Percentiles rank a stretch among this genome's conserved stretches.
These are phyloP conservation scores for Rhododendron ferrugineum DNA, from an alignment of 148 eudicot genomes.

Conservation along the genomic window DNA sequence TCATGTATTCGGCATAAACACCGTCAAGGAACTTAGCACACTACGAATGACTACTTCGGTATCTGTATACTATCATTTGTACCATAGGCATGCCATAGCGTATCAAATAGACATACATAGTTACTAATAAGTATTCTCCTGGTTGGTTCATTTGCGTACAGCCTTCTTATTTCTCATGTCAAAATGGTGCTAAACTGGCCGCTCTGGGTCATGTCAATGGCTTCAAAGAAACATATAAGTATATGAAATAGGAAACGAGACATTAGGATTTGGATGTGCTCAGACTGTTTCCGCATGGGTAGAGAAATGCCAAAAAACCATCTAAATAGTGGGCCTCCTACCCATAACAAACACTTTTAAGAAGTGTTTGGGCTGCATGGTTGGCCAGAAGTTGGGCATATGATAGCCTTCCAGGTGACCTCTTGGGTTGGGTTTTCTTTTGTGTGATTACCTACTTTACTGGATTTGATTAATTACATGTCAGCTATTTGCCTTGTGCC, in stretches of 20 bases:
- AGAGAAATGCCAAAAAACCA: background rate
- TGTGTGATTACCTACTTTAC: background rate
- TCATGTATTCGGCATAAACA: background rate
- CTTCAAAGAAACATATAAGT: background rate
- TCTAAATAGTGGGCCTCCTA: background rate
- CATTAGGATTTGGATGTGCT: background rate
- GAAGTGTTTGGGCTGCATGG: background rate
- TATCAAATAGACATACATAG: background rate
- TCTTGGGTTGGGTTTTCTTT: background rate
- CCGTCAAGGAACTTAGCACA: background rate
- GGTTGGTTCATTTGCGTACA: background rate
- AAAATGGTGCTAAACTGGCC: background rate
- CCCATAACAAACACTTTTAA: background rate
- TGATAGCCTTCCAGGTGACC: background rate
- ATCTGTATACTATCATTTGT: background rate
- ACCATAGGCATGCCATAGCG: too few relatives aligned
- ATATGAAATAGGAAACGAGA: background rate
- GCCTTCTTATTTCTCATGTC: background rate
- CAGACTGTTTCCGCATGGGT: background rate
- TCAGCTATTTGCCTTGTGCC: slow-evolving; percentile 1
- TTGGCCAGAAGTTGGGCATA: background rate
- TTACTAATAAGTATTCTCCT: background rate
- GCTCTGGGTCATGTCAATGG: background rate
- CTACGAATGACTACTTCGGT: background rate
- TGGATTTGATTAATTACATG: background rate